A percentile compares a stretch with the other conserved stretches of the same genome.
Conservation (phyloP, 495 filamentous ascomycete genomes). For the Lasiosphaeris hirsuta region DNA sequence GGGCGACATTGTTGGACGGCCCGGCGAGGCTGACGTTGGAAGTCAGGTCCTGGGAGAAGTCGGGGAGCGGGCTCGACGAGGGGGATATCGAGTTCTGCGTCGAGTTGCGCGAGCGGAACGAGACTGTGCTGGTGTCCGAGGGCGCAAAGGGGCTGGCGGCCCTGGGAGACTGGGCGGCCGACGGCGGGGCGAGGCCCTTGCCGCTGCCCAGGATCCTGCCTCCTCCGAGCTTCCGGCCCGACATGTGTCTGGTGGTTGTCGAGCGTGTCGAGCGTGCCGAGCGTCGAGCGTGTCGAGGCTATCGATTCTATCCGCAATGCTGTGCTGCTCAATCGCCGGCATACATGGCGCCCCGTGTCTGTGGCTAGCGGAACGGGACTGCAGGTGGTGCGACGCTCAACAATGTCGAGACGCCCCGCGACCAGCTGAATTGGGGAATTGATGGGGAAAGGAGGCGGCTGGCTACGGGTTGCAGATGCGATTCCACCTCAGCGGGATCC, state of each 20-base stretch:
- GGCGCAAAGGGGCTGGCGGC: slow-evolving; percentile 45
- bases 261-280: background rate
- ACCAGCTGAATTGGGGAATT: too few relatives aligned
- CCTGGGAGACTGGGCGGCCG: slow-evolving; percentile 28
- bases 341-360: too few relatives aligned
- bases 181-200: slow-evolving; percentile 67
- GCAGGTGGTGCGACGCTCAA: too few relatives aligned
- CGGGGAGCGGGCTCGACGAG: slow-evolving; percentile 39
- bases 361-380: too few relatives aligned
- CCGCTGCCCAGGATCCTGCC: slow-evolving; percentile 84
- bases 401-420: too few relatives aligned
- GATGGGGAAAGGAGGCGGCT: too few relatives aligned
- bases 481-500: background rate
- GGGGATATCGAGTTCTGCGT: slow-evolving; percentile 30
- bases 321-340: too few relatives aligned
- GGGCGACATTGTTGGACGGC: slow-evolving; percentile 36
- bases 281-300: background rate
- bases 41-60: slow-evolving; percentile 43
- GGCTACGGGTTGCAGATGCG: background rate
- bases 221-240: slow-evolving; percentile 79
- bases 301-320: background rate
- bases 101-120: slow-evolving; percentile 37
- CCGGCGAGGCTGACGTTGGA: slow-evolving; percentile 48
- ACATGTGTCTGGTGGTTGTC: slow-evolving; percentile 49
- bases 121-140: slow-evolving; percentile 54